Percentiles rank a stretch among this genome's conserved stretches.
Conservation (phyloP, 2,329 filamentous ascomycete genomes). For the Pochonia chlamydosporia region DNA sequence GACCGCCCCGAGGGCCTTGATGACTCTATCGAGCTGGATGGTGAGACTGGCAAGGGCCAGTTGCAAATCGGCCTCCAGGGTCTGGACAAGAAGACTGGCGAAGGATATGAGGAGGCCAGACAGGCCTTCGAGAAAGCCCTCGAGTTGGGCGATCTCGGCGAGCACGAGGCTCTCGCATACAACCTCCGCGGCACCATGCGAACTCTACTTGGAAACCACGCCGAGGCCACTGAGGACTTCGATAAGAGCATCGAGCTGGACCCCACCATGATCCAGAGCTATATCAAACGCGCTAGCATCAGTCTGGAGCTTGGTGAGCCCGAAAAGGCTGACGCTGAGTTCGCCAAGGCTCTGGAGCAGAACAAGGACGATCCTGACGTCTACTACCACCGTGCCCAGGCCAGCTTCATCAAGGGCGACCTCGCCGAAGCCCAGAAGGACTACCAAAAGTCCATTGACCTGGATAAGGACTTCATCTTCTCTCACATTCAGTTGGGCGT, state of each 20-base stretch:
- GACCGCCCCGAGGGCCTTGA: slow-evolving; percentile 75
- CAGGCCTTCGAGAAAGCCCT: slow-evolving; percentile 82
- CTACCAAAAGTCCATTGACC: slow-evolving; percentile 98
- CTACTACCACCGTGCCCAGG: slow-evolving; percentile 97
- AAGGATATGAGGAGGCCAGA: slow-evolving; percentile 86
- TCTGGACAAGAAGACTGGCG: slow-evolving; percentile 79
- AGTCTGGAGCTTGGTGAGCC: slow-evolving; percentile 87
- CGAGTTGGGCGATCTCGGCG: slow-evolving; percentile 71
- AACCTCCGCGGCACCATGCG: slow-evolving; percentile 96
- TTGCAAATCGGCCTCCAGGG: slow-evolving; percentile 76
- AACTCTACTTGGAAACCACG: slow-evolving; percentile 84
- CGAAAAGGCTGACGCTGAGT: slow-evolving; percentile 81
- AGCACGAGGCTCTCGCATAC: slow-evolving; percentile 85
- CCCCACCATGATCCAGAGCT: slow-evolving; percentile 85
- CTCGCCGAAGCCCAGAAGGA: slow-evolving; percentile 93
- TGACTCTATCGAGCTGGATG: slow-evolving; percentile 69
- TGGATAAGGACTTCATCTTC: slow-evolving; percentile 96
- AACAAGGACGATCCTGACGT: slow-evolving; percentile 91
- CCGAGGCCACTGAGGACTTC: slow-evolving; percentile 75
- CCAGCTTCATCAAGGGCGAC: slow-evolving; percentile 95
- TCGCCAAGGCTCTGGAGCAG: slow-evolving; percentile 76
- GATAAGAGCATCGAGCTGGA: slow-evolving; percentile 91
- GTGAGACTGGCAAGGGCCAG: slow-evolving; percentile 77
- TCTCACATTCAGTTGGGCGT: slow-evolving; percentile 99
- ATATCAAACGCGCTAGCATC: slow-evolving; percentile 98